Evolutionary conservation across 352 stramenopile genomes (phyloP), one percentile per base, ranked within the genome.

Genomic region (Pelagophyceae sp.): DNA sequence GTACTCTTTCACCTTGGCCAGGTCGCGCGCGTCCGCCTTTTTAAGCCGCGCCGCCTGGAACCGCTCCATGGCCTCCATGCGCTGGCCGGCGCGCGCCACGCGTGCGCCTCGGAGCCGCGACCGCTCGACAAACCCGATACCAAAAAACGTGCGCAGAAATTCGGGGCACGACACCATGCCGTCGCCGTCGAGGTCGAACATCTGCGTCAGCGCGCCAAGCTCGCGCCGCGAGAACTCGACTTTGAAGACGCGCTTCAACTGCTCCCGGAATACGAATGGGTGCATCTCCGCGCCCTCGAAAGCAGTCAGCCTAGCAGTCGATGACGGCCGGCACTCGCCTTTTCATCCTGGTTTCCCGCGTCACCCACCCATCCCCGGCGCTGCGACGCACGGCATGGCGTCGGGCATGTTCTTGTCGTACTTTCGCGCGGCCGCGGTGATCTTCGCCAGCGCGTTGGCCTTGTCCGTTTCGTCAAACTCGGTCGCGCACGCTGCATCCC

Each of bases 341-440:
- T 54, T 20, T 6, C 40, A 20, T 54, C 40, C 40, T 6, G 6
- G 40, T 54, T 54, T 6, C 20, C 40, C 6, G 40, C 40, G 40
- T 54, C 40, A n/a, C n/a, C n/a, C n/a, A n/a, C n/a, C n/a, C n/a
- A n/a, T n/a, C n/a, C n/a, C n/a, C n/a, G n/a, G n/a, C n/a, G n/a
- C 45, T 23, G 45, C 45, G 45, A 23, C 11, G 45, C 11, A 23
- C 11, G 45, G 45, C 11, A 54, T 54, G 45, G 45, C 11, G 11
- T 54, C 45, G 45, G 45, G 54, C 54, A 63, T 63, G 54, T 63
- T 2, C 54, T 63, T n/a, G 54, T 63, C 54, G 54, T 15, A 63
- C 11, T 6, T 6, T 2, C 29, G 20, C 15, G 54, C 54, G 54
- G 6, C 54, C 15, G 45, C 23, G 11, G 11, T 11, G 45, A 54